Conservation (phyloP, 306 rosid species). For the Ormosia semicastrata region DNA sequence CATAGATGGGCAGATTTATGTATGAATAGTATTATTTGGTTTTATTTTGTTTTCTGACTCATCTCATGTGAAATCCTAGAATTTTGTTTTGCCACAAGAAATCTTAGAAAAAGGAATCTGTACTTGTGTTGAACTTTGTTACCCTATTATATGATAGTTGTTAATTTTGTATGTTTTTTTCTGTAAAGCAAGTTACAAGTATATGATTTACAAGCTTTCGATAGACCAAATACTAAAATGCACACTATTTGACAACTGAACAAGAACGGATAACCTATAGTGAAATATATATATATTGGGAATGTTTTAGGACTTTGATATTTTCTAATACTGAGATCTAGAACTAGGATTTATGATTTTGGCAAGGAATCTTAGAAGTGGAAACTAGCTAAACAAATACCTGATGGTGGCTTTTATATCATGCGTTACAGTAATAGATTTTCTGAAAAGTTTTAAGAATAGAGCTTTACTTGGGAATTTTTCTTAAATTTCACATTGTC, state of each 20-base stretch:
- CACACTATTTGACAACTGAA: not conserved
- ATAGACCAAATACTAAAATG: not conserved
- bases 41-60: not conserved
- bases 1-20: not conserved
- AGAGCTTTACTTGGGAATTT: not conserved
- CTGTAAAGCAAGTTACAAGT: not conserved
- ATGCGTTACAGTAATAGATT: not conserved
- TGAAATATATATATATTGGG: not conserved
- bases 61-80: slow-evolving; percentile 4
- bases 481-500: not conserved
- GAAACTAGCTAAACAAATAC: not conserved
- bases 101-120: slow-evolving; percentile 1
- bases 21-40: not conserved
- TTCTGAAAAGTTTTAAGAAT: not conserved
- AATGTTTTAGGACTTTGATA: not conserved
- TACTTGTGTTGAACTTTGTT: not conserved
- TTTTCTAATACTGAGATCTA: not conserved
- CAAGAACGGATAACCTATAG: not conserved
- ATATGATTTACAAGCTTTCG: not conserved
- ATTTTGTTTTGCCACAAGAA: not conserved
- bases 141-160: not conserved
- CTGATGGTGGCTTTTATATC: not conserved
- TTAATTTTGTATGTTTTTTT: not conserved
- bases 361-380: not conserved
- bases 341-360: not conserved